Percentiles rank a stretch among this genome's conserved stretches.
phyloP scores from a whole-genome alignment of 2,329 filamentous ascomycete genomes.

The Alternaria longipes region DNA sequence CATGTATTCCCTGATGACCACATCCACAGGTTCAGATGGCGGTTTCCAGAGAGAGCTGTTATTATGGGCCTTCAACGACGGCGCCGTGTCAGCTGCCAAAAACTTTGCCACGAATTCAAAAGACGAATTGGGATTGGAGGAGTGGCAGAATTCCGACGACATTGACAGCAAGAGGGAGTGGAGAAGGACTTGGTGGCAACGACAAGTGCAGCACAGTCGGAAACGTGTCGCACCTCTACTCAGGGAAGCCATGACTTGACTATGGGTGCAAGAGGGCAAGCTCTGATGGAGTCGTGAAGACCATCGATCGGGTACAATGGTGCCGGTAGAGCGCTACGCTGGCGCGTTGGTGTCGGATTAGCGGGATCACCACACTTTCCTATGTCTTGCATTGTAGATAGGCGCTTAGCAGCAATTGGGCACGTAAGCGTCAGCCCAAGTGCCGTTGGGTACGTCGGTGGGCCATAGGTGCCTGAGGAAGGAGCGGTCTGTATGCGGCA shows the following conservation, averaged over 20 bases:
- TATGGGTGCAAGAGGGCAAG: slow-evolving; percentile 3
- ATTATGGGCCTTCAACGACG: slow-evolving; percentile 67
- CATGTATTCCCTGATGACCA: slow-evolving; percentile 74
- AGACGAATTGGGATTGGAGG: slow-evolving; percentile 64
- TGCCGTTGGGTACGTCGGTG: slow-evolving; percentile 13
- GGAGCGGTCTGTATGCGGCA: slow-evolving; percentile 24
- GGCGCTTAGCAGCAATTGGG: slow-evolving; percentile 38
- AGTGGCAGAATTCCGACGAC: slow-evolving; percentile 63
- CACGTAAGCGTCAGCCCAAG: slow-evolving; percentile 31
- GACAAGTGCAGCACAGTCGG: slow-evolving; percentile 65
- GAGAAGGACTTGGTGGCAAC: slow-evolving; percentile 73
- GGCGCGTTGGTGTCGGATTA: slow-evolving; percentile 22
- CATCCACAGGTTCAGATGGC: slow-evolving; percentile 62
- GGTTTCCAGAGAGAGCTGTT: slow-evolving; percentile 73
- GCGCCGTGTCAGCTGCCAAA: slow-evolving; percentile 61
- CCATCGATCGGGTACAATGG: neutral
- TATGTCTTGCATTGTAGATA: slow-evolving; percentile 28
- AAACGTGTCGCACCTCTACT: slow-evolving; percentile 71
- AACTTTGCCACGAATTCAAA: slow-evolving; percentile 61
- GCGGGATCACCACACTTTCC: slow-evolving; percentile 27
- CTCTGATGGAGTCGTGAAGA: slow-evolving; percentile 2
- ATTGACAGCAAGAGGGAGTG: slow-evolving; percentile 52
- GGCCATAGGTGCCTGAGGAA: slow-evolving; percentile 15
- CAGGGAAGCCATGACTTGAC: slow-evolving; percentile 54
- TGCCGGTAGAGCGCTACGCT: slow-evolving; percentile 20